These are phyloP conservation scores for Mucor plumbeus DNA, from an alignment of 371 early-diverging fungal species.

Conservation along the genomic window DNA sequence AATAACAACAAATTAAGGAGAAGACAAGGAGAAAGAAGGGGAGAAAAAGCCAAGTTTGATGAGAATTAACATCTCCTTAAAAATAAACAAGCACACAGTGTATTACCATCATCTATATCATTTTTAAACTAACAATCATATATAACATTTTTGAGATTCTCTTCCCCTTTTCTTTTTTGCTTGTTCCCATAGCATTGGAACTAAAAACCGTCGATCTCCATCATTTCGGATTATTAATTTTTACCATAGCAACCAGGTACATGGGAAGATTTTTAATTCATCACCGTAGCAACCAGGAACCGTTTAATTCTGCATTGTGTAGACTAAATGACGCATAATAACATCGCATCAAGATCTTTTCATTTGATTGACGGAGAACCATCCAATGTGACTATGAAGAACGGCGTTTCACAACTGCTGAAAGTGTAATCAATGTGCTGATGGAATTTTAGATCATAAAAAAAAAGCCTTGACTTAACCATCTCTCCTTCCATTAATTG, in stretches of 20 bases:
- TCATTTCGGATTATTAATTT: too few relatives aligned
- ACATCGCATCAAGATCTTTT: neutral
- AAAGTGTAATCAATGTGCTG: too few relatives aligned
- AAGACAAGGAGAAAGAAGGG: neutral
- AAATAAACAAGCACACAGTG: constrained; percentile 7
- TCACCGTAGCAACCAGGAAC: neutral
- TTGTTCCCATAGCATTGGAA: neutral
- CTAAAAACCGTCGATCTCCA: neutral
- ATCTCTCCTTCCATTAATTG: neutral
- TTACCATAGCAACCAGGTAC: too few relatives aligned
- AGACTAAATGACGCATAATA: constrained; percentile 3
- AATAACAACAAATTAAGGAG: constrained; percentile 7
- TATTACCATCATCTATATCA: constrained; percentile 2
- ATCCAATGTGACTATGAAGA: constrained; percentile 1
- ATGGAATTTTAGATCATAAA: neutral
- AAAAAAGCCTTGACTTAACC: neutral
- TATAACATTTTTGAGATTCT: neutral
- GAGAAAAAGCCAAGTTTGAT: constrained; percentile 4
- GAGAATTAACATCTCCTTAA: constrained; percentile 2
- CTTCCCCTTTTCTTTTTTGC: neutral
- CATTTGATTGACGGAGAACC: constrained; percentile 2
- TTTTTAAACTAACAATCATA: constrained; percentile 3
- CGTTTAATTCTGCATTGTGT: neutral
- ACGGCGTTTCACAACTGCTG: neutral
- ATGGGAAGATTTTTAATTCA: too few relatives aligned